Base-by-base conservation (phyloP, 371 early-diverging fungal genomes). In the Saksenaea oblongispora region DNA sequence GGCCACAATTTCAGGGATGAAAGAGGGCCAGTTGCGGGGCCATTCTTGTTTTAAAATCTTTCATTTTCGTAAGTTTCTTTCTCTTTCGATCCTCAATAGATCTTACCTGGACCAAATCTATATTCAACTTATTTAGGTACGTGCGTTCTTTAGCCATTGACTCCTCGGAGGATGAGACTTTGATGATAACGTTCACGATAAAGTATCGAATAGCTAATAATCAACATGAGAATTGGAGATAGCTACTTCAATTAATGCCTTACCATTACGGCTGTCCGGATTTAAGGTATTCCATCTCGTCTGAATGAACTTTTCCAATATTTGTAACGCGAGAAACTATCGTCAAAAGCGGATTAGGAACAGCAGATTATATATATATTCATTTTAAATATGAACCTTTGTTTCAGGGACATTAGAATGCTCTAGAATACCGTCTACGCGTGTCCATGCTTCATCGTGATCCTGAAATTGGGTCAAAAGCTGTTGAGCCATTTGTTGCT, bases 41-140 rank as follows among this genome's bases (percentile, higher is more conserved):
- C 99, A 99, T 73, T 99, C 99, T 78, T 99, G 98, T 79, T 99
- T 99, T 62, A 99, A 81, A 53, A 99, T 96, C 93, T 97, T 79
- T 28, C 67, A 47, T 72, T n/a, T 44, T 17, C 44, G 7, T 17
- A 44, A 64, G 8, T 67, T 34, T 17, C 5, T 11, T 11, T 57
- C 17, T 22, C 11, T 22, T 5, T 15, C 22, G 18, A 0, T 44
- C 7, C 4, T 1, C 14, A 44, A 44, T 34, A 14, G 10, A 2
- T 34, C 58, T 53, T 82, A 92, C 96, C 86, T 98, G 96, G 2
- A 98, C 98, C 57, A 98, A 78, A 10, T 94, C 93, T 83, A 95
- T 82, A 82, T 98, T 97, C 41, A 98, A 86, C 76, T 97, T 98
- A 76, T 82, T 88, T 62, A 98, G 79, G 54, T 91, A 89, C 11